Base-by-base conservation (phyloP, 352 stramenopile species). In the Globisporangium radiosum region DNA sequence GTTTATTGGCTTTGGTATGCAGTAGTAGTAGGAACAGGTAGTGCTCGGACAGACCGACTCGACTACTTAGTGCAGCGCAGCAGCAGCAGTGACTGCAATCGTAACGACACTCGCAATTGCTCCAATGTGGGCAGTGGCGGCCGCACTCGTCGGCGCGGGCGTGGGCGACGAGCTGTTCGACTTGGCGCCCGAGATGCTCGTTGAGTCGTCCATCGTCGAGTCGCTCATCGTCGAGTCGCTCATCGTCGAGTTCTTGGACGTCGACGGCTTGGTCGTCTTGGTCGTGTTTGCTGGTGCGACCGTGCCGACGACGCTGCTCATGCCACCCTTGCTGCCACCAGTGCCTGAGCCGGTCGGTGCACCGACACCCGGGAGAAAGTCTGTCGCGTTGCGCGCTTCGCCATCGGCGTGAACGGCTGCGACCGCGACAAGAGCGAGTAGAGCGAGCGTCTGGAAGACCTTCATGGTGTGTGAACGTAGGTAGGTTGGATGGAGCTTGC, bases 81-180 rank as follows among this genome's bases (percentile, higher is more conserved):
- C 59, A 19, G 66, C 52, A 4, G 73, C 57, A 4, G 65, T 62
- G 17, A 75, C 50, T 38, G 65, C 70, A 15, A 78, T 17, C 36
- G 70, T 51, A 38, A 59, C 68, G 33, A 54, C 58, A 53, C 72
- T 62, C 13, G 48, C 58, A 4, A 64, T 38, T 0, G 71, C 40
- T n/a, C 67, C 44, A 0, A 50, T 13, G n/a, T 54, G 62, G 37
- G 56, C 25, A 13, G 14, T 52, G 5, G 57, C 47, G 14, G 62
- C 43, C 3, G 15, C 17, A 19, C 17, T 42, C 40, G 48, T 49
- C 7, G 65, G 55, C 13, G 54, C 52, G 19, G 56, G 62, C n/a
- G 59, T 43, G 33, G 43, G 65, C 52, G 38, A 45, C 4, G 43
- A 56, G 4, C 53, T 52, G 64, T 56, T 71, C 55, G 65, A 56